A percentile compares a stretch with the other conserved stretches of the same genome.
Evolutionary conservation across 192 early-diverging fungal species (phyloP).

Genomic region (Coemansia sp.): DNA sequence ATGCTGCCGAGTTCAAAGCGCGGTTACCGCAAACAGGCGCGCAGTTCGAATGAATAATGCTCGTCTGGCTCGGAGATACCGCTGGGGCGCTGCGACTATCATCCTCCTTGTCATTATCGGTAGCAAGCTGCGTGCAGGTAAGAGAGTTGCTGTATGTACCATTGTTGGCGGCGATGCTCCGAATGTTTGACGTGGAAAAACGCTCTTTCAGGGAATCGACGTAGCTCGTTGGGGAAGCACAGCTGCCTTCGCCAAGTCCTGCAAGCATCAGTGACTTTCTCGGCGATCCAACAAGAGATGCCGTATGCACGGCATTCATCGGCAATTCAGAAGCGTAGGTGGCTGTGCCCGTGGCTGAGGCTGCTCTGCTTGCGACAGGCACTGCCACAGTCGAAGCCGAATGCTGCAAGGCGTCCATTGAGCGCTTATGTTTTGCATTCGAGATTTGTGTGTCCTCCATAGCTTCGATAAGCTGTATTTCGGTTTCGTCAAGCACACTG

Average conservation of each 20-base stretch:
- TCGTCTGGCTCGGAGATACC: too few relatives aligned
- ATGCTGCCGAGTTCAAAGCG: too few relatives aligned
- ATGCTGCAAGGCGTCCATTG: constrained; percentile 13
- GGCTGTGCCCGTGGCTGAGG: constrained; percentile 4
- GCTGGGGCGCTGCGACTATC: background rate
- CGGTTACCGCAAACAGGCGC: background rate
- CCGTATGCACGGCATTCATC: constrained; percentile 14
- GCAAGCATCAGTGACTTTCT: constrained; percentile 9
- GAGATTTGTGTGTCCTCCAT: constrained; percentile 53
- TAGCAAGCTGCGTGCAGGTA: background rate
- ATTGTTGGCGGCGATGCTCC: background rate
- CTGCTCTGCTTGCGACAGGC: constrained; percentile 5
- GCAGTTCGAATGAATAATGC: background rate
- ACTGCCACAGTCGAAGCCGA: constrained; percentile 3
- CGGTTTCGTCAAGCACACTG: constrained; percentile 53
- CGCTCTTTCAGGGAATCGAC: constrained; percentile 50
- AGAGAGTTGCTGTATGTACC: background rate
- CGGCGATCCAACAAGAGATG: constrained; percentile 26
- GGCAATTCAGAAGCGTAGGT: constrained; percentile 1
- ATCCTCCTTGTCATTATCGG: background rate
- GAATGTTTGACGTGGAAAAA: constrained; percentile 22
- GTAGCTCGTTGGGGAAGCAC: constrained; percentile 17
- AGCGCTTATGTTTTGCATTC: constrained; percentile 17
- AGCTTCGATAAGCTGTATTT: constrained; percentile 53
- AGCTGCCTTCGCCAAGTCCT: constrained; percentile 30